Evolutionary conservation across 352 stramenopile genomes (phyloP), one percentile per base, ranked within the genome.

Genomic region (Phytophthora ohioensis): DNA sequence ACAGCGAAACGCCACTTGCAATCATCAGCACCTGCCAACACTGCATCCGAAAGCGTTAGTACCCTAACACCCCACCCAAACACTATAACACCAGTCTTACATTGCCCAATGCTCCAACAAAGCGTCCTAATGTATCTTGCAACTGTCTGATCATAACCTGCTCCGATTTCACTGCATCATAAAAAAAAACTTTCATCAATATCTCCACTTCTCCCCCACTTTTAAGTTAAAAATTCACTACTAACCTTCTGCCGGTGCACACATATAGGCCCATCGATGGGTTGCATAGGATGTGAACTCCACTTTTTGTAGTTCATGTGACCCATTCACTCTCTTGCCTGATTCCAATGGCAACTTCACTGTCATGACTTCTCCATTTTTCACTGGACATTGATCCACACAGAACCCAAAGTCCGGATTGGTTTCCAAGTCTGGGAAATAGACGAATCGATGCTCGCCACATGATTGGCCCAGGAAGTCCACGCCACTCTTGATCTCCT

Each of bases 401-500:
- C 88, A 95, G 35, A 95, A 68, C 4, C 88, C 88, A 79, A 95
- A 95, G 59, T 95, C 88, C 13, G 88, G 83, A 63, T 94, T 92
- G 3, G 17, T 35, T 11, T 71, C 55, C 45, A 87, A 84, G 43
- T 93, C 83, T 4, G 88, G 88, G 61, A 93, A 95, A 51, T 92
- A 95, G 4, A 95, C 83, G 52, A 88, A 91, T 8, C 69, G 64
- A 30, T 64, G 67, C 3, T n/a, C 5, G 12, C 75, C 83, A 66
- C 88, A 95, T 32, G 80, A 53, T 3, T 82, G 69, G 35, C 88
- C 88, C 10, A 87, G 78, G 64, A 91, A 95, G 65, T 95, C 86
- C 42, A 95, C 83, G 27, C 85, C 82, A 59, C 87, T 87, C 41
- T 87, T 88, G 61, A 95, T 91, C 64, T 93, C 91, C 58, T 92